These are phyloP conservation scores for Orychophragmus violaceus DNA, from an alignment of 345 rosid species.

Conservation along the genomic window DNA sequence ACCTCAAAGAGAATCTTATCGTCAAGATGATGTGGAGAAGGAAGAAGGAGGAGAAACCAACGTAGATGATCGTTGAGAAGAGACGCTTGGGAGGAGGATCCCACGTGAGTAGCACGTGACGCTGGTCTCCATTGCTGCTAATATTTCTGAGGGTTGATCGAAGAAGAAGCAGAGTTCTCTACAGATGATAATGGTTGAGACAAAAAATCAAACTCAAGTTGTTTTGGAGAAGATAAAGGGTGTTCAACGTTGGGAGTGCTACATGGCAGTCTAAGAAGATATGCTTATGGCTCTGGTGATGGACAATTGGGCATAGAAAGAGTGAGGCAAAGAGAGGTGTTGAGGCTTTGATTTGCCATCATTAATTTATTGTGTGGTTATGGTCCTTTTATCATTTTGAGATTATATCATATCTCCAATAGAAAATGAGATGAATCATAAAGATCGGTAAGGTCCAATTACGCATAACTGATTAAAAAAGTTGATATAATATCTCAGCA, in stretches of 20 bases:
- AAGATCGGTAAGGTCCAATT: not conserved
- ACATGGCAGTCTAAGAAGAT: conserved; percentile 28
- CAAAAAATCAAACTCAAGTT: conserved; percentile 13
- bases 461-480: no score
- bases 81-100: conserved; percentile 51
- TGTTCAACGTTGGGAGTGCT: conserved; percentile 14
- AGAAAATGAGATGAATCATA: no score
- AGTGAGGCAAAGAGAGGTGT: conserved; percentile 4
- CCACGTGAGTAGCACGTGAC: conserved; percentile 60
- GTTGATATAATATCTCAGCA: no score
- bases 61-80: conserved; percentile 68
- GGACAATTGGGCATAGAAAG: conserved; percentile 15
- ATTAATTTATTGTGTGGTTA: conserved; percentile 28
- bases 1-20: conserved; percentile 96
- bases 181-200: not conserved
- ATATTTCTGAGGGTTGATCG: not conserved
- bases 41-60: conserved; percentile 44
- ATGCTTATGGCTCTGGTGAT: conserved; percentile 15
- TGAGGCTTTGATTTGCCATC: conserved; percentile 20
- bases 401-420: not conserved
- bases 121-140: conserved; percentile 57
- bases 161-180: conserved; percentile 5
- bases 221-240: conserved; percentile 20
- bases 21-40: conserved; percentile 61
- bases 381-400: conserved; percentile 9